phyloP scores from a whole-genome alignment of 495 filamentous ascomycete species.

The Rostrohypoxylon terebratum region DNA sequence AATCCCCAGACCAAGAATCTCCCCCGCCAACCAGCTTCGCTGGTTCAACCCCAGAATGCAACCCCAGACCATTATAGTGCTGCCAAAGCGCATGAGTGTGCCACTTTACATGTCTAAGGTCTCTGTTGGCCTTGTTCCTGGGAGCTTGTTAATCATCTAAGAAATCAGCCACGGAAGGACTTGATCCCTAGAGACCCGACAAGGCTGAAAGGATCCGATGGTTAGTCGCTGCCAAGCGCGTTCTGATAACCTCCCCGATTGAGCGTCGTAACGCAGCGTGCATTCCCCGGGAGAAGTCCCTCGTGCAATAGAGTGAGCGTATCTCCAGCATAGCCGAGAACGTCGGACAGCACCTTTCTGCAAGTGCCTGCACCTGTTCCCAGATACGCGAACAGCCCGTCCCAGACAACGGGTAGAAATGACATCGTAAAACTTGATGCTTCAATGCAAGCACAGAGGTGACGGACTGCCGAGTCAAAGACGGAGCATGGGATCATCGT shows the following conservation, averaged over 20 bases:
- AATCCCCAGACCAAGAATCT: constrained; percentile 47
- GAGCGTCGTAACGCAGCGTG: constrained; percentile 48
- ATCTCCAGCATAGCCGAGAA: constrained; percentile 47
- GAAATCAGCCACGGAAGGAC: constrained; percentile 48
- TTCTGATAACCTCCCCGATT: constrained; percentile 36
- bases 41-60: constrained; percentile 41
- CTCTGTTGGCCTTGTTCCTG: constrained; percentile 37
- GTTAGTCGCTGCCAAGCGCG: constrained; percentile 32
- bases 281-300: constrained; percentile 47
- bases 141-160: constrained; percentile 42
- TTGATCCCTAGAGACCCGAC: constrained; percentile 46
- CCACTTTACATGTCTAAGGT: constrained; percentile 23
- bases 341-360: constrained; percentile 38
- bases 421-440: constrained; percentile 34
- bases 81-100: constrained; percentile 36
- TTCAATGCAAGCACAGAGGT: constrained; percentile 29
- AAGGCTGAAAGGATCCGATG: constrained; percentile 49
- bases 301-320: constrained; percentile 44
- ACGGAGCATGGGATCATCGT: constrained; percentile 32
- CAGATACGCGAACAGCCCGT: constrained; percentile 45
- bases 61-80: constrained; percentile 37
- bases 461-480: constrained; percentile 30
- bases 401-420: constrained; percentile 47
- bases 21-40: constrained; percentile 49
- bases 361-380: constrained; percentile 40